Evolutionary conservation across 2,329 filamentous ascomycete species (phyloP), one percentile per base, ranked within the genome.

Genomic region (Incumbomyces delicatus): DNA sequence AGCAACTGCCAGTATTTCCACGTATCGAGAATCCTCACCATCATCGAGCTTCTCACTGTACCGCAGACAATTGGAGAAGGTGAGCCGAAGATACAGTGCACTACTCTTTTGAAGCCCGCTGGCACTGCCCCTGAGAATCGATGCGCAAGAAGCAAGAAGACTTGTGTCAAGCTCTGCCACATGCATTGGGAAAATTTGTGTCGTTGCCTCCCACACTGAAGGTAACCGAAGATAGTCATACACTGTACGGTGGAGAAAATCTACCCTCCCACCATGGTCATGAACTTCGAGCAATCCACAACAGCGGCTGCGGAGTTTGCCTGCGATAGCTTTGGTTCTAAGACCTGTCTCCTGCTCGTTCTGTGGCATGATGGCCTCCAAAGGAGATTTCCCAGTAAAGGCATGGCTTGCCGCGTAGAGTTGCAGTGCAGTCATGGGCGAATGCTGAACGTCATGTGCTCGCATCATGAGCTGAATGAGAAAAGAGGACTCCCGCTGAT

Each of bases 211-310:
- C 41, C 41, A 44, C 30, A 27, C 32, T n/a, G n/a, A n/a, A 27
- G 12, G 14, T 7, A 11, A 7, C 6, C 18, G 10, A 10, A 41
- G 20, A 20, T 41, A 41, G 8, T 41, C 38, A 16, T 18, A 18
- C 16, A 41, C 38, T 7, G 38, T 41, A 17, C 38, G 38, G 16
- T 41, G 38, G 6, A 41, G 38, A 41, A 41, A 41, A 6, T 20
- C 10, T 20, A 17, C 20, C 14, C 16, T 18, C 8, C 11, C 10
- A 37, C 16, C 35, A 11, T 17, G 18, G 10, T 41, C 14, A 7
- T 41, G 38, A 8, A 41, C 16, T 20, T 41, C 38, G 16, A 41
- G 10, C 8, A 41, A 16, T 10, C 38, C 38, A 16, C 38, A 41
- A 20, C 38, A 41, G 6, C 20, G 14, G 29, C 38, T 41, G 7